These are phyloP conservation scores for Pestalotiopsis sp. DNA, from an alignment of 2,329 filamentous ascomycete species.

Conservation along the genomic window DNA sequence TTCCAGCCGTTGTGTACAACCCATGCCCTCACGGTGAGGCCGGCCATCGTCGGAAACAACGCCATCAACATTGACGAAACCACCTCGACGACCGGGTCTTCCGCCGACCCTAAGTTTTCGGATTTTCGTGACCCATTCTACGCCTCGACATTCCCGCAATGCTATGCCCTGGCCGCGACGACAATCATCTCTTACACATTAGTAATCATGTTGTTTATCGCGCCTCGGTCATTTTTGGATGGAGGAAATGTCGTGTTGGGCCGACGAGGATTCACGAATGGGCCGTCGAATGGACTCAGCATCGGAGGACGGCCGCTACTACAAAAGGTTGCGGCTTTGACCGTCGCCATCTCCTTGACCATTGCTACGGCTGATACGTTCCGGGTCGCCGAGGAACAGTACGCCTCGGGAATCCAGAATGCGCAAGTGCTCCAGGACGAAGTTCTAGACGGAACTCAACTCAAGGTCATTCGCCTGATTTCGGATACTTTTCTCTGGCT, in stretches of 20 bases:
- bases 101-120: constrained; percentile 48
- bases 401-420: constrained; percentile 77
- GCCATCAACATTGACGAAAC: constrained; percentile 41
- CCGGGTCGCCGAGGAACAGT: constrained; percentile 79
- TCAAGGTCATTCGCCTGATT: constrained; percentile 88
- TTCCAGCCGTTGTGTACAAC: constrained; percentile 61
- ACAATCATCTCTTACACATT: constrained; percentile 91
- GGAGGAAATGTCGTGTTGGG: constrained; percentile 82
- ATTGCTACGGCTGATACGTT: constrained; percentile 94
- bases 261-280: constrained; percentile 81
- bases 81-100: constrained; percentile 23
- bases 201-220: constrained; percentile 91
- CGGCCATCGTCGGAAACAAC: constrained; percentile 42
- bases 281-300: constrained; percentile 75
- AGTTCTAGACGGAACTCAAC: constrained; percentile 82
- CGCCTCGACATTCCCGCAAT: constrained; percentile 88
- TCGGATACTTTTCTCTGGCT: constrained; percentile 97
- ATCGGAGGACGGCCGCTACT: constrained; percentile 93
- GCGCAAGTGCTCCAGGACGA: constrained; percentile 72
- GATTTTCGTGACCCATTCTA: constrained; percentile 88
- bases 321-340: constrained; percentile 78
- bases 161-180: constrained; percentile 88
- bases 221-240: constrained; percentile 89
- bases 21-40: constrained; percentile 35
- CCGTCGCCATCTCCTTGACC: constrained; percentile 81